Evolutionary conservation across 2,329 filamentous ascomycete species (phyloP).

Genomic region (Penicillium sumatraense): DNA sequence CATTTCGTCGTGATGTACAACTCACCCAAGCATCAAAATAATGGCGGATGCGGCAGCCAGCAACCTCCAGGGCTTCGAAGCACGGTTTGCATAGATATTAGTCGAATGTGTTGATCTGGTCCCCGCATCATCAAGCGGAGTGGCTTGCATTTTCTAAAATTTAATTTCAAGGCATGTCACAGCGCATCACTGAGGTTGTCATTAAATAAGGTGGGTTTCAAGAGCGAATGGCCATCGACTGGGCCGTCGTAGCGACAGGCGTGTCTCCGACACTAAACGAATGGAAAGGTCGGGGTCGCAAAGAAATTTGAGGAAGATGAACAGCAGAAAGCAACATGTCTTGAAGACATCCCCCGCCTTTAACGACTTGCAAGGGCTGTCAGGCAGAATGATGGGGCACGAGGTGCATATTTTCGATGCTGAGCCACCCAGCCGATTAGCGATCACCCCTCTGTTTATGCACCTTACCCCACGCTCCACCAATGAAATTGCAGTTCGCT

Average conservation of each 20-base stretch:
- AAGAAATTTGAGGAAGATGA: neutral
- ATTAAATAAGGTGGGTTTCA: neutral
- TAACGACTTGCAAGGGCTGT: neutral
- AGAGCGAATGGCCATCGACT: neutral
- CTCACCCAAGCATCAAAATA: slow-evolving; percentile 36
- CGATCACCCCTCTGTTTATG: neutral
- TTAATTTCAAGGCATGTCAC: neutral
- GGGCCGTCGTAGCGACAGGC: neutral
- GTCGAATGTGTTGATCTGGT: neutral
- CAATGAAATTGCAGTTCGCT: neutral
- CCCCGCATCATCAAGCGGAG: slow-evolving; percentile 1
- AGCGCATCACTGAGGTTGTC: neutral
- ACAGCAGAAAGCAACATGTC: too few species aligned
- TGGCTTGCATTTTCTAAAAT: slow-evolving; percentile 6
- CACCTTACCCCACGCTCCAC: neutral
- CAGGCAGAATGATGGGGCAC: slow-evolving; percentile 4
- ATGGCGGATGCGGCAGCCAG: slow-evolving; percentile 31
- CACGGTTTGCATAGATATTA: neutral
- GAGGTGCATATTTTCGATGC: slow-evolving; percentile 7
- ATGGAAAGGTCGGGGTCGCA: neutral
- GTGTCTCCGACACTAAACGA: neutral
- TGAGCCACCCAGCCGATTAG: slow-evolving; percentile 2
- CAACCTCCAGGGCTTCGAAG: slow-evolving; percentile 26
- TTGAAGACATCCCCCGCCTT: neutral
- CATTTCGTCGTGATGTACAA: too few species aligned